Conservation (phyloP, 345 rosid species). For the Eucalyptus guilfoylei region DNA sequence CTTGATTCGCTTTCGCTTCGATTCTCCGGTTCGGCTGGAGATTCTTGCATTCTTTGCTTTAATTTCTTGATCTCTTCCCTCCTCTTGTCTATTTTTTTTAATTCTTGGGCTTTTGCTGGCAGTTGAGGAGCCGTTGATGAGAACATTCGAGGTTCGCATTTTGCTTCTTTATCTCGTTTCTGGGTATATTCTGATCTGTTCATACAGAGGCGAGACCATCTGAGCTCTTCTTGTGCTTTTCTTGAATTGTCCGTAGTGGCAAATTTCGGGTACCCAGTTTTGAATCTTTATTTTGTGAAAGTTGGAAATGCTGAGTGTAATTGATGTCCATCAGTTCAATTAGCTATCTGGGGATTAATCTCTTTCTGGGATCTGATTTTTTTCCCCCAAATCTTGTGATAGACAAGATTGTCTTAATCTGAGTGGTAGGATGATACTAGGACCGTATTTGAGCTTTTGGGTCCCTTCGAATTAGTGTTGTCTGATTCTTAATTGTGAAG, state of each 20-base stretch:
- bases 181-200: constrained; percentile 2
- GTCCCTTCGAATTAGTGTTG: not conserved
- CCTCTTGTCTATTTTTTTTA: not conserved
- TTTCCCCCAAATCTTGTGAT: not conserved
- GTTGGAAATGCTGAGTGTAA: not conserved
- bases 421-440: not conserved
- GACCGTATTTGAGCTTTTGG: not conserved
- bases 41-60: not conserved
- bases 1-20: not conserved
- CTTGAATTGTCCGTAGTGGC: not conserved
- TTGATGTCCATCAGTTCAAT: not conserved
- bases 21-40: not conserved
- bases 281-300: not conserved
- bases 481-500: not conserved
- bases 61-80: not conserved
- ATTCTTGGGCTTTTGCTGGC: not conserved
- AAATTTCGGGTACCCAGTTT: not conserved
- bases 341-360: not conserved
- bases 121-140: constrained; percentile 55
- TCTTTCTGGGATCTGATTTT: not conserved
- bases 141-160: constrained; percentile 42
- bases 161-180: not conserved
- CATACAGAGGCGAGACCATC: not conserved
- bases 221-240: not conserved
- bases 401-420: not conserved